Conservation (phyloP, 768 basidiomycete genomes). For the Suillus hirtellus region DNA sequence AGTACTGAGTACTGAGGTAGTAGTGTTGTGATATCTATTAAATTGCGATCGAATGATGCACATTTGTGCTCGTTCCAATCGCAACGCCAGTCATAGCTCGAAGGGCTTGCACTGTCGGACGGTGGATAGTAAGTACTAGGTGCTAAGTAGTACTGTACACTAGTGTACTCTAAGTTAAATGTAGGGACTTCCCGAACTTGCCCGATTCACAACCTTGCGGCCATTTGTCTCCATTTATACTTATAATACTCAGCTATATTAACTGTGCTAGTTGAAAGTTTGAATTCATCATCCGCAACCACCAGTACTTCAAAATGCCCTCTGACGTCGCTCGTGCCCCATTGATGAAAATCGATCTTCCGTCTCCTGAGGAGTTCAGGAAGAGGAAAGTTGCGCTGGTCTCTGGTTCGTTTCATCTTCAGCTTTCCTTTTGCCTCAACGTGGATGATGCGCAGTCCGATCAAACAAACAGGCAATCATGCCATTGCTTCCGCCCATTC, state of each 20-base stretch:
- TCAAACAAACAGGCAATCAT: background rate
- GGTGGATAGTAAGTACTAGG: too few relatives aligned
- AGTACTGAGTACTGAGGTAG: too few relatives aligned
- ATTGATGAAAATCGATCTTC: constrained; percentile 58
- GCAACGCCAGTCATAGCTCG: too few relatives aligned
- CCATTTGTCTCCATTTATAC: background rate
- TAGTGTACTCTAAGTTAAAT: background rate
- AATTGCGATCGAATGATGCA: background rate
- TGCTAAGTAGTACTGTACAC: background rate
- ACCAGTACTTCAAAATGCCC: background rate
- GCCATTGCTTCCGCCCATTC: background rate
- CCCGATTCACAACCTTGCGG: too few relatives aligned
- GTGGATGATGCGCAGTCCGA: background rate
- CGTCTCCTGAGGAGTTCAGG: constrained; percentile 77
- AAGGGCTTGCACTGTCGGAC: background rate
- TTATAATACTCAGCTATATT: background rate
- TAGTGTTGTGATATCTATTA: background rate
- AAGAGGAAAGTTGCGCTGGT: constrained; percentile 93
- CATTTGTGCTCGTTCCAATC: too few relatives aligned
- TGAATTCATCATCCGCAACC: background rate
- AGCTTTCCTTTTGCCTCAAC: constrained; percentile 4
- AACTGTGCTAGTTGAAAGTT: background rate
- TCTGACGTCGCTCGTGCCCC: constrained; percentile 11
- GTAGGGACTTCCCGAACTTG: background rate
- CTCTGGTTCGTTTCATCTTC: constrained; percentile 57